A percentile compares a stretch with the other conserved stretches of the same genome.
phyloP scores from a whole-genome alignment of 495 filamentous ascomycete genomes.

The Darksidea phi region DNA sequence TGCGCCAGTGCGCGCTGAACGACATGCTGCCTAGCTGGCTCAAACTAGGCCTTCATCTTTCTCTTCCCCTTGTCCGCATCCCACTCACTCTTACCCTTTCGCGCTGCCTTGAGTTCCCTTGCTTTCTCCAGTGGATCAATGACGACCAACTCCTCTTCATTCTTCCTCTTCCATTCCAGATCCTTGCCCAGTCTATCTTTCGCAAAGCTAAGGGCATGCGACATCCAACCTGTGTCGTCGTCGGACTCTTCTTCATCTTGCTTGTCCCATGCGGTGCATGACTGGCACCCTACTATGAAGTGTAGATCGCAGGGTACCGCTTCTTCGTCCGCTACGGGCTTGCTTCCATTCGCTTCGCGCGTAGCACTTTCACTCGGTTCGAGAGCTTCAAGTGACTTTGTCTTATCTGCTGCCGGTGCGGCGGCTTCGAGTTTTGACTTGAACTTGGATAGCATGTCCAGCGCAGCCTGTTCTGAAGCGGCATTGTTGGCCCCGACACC shows the following conservation, averaged over 20 bases:
- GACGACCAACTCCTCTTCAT: constrained; percentile 85
- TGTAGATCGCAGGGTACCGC: constrained; percentile 34
- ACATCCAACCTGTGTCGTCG: constrained; percentile 62
- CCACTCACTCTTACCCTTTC: constrained; percentile 27
- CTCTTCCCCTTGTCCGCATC: constrained; percentile 5
- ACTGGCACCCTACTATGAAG: constrained; percentile 82
- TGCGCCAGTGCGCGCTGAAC: neutral
- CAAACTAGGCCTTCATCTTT: neutral
- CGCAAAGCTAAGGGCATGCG: constrained; percentile 76
- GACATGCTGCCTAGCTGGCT: neutral
- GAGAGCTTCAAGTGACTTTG: constrained; percentile 43
- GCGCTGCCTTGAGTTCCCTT: constrained; percentile 54
- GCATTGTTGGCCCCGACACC: constrained; percentile 52
- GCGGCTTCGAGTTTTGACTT: constrained; percentile 67
- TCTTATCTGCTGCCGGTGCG: constrained; percentile 3
- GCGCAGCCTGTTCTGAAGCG: constrained; percentile 59
- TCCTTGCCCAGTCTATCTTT: constrained; percentile 92
- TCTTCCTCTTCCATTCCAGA: constrained; percentile 81
- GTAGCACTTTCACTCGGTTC: constrained; percentile 31
- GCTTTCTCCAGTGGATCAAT: constrained; percentile 91
- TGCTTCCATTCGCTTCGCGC: neutral
- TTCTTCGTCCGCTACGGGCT: constrained; percentile 31
- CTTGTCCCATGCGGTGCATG: constrained; percentile 76
- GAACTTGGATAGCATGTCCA: constrained; percentile 73
- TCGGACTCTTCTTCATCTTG: constrained; percentile 51